Base-by-base conservation (phyloP, 768 basidiomycete species). In the Boletus patriciae region DNA sequence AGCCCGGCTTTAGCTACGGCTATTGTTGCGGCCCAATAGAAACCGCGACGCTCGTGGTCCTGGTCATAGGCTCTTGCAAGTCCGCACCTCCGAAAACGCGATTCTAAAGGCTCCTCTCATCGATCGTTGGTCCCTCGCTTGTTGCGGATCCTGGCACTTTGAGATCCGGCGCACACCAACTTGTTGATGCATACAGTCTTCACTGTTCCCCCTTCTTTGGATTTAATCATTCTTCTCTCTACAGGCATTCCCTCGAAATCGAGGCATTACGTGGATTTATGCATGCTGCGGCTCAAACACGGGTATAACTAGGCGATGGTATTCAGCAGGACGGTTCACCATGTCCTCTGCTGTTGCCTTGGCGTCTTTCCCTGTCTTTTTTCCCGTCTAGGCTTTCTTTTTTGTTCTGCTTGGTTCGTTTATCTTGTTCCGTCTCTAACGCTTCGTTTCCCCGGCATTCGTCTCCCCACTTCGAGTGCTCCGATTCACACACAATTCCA, bases 1-100 rank as follows among this genome's bases (percentile, higher is more conserved):
- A 85, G 80, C 62, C 77, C 82, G 46, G 75, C 80, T 42, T 76
- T 87, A 56, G 76, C 80, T 47, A 76, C 84, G 51, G 75, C 76
- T 48, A 78, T 75, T 11, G 63, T 72, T 23, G 67, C 49, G 9
- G 70, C 69, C 23, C 68, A 66, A 65, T 72, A 72, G 70, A 60
- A 52, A 46, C 40, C n/a, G 21, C 11, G 37, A 50, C 41, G 34
- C 19, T 15, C 31, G 25, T 40, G 18, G 23, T 44, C 49, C 50
- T 48, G 48, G 25, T 42, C 37, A 8, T 27, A 45, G 47, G 38
- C 44, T 10, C 21, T 19, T 33, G 34, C 60, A 55, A 63, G 50
- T 52, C 21, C 19, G 42, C 44, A 25, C 48, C 43, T 55, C 43
- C 50, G 23, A 31, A 31, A 47, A 63, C 37, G 42, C 37, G 9